phyloP scores from a whole-genome alignment of 768 basidiomycete species.

The Harrya chromipes region DNA sequence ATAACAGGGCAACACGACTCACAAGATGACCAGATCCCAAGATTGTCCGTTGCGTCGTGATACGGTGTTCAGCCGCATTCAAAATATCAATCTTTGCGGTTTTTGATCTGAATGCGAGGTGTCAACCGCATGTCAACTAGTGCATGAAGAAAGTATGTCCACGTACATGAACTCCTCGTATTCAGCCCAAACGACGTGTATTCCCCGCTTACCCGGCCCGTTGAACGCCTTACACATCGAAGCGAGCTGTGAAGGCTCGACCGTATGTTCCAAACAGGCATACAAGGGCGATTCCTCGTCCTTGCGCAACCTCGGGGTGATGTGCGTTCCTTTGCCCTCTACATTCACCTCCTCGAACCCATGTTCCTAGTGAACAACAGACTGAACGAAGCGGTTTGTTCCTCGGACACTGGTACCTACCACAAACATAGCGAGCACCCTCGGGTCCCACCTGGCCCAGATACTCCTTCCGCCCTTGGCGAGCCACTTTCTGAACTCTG shows the following conservation, averaged over 20 bases:
- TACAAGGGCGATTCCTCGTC: conserved; percentile 31
- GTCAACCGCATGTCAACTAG: too few species aligned
- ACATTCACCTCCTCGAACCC: conserved; percentile 21
- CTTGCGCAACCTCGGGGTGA: conserved; percentile 25
- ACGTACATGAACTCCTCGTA: conserved; percentile 31
- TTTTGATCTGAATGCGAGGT: conserved; percentile 16
- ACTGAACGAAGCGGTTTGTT: neutral
- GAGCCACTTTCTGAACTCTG: conserved; percentile 21
- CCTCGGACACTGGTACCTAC: conserved; percentile 8
- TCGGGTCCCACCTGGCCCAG: conserved; percentile 26
- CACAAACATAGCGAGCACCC: conserved; percentile 22
- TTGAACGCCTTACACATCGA: conserved; percentile 15
- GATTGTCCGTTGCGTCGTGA: conserved; percentile 21
- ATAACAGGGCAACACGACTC: neutral
- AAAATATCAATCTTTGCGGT: conserved; percentile 27
- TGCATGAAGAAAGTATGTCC: too few species aligned
- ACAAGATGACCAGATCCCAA: conserved; percentile 32
- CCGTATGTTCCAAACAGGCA: conserved; percentile 23
- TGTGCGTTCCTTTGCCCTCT: conserved; percentile 8
- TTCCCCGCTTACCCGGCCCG: conserved; percentile 8
- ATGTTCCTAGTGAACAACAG: conserved; percentile 15
- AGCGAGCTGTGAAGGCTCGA: conserved; percentile 23
- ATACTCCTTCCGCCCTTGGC: conserved; percentile 7
- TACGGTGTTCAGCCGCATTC: conserved; percentile 22
- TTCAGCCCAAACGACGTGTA: conserved; percentile 32